Conservation (phyloP, 352 stramenopile genomes). For the Peronospora belbahrii region DNA sequence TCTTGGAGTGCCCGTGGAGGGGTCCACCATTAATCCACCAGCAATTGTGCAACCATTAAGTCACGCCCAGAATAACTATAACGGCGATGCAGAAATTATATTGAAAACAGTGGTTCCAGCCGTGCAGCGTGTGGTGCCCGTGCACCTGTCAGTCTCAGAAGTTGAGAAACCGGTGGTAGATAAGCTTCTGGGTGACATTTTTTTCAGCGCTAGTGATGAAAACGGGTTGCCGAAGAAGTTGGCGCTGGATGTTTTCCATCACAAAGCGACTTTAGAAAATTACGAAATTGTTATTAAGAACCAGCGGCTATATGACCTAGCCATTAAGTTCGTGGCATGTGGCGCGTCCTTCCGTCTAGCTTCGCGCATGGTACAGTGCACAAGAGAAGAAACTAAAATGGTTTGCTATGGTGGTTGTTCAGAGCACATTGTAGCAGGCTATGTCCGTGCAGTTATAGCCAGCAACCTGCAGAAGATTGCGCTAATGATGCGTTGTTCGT, state of each 20-base stretch:
- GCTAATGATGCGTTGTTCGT: conserved; percentile 54
- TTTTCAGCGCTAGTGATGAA: conserved; percentile 44
- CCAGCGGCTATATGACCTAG: conserved; percentile 52
- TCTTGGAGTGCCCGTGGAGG: conserved; percentile 34
- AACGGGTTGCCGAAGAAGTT: conserved; percentile 29
- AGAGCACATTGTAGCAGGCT: conserved; percentile 39
- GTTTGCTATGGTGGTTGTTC: conserved; percentile 41
- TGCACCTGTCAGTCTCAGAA: conserved; percentile 44
- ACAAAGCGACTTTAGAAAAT: conserved; percentile 27
- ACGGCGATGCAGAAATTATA: neutral
- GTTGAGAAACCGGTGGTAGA: conserved; percentile 55
- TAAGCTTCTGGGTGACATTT: conserved; percentile 39
- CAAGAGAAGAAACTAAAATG: conserved; percentile 51
- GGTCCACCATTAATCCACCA: conserved; percentile 24
- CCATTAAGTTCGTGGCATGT: conserved; percentile 54
- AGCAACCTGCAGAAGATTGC: conserved; percentile 60
- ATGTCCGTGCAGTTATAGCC: conserved; percentile 42
- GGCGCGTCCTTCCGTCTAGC: conserved; percentile 50
- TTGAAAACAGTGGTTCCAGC: neutral
- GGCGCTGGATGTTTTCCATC: conserved; percentile 43
- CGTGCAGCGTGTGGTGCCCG: conserved; percentile 22
- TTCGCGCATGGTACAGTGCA: conserved; percentile 47
- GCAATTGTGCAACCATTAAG: conserved; percentile 19
- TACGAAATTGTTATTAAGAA: conserved; percentile 62
- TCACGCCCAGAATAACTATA: conserved; percentile 3